Conservation (phyloP, 805 yeast genomes). For the Saturnispora hagleri region DNA sequence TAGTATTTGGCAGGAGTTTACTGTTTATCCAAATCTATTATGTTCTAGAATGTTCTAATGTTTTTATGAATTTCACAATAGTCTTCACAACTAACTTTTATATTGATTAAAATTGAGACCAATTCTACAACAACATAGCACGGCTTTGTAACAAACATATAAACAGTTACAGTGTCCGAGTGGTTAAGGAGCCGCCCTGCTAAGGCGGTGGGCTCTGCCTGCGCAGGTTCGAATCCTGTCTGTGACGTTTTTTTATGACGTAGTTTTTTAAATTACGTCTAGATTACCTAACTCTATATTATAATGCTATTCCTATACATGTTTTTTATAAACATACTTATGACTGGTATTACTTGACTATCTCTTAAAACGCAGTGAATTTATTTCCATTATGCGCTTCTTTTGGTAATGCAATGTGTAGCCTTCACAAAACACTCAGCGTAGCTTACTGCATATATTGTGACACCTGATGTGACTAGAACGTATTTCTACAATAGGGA, state of each 20-base stretch:
- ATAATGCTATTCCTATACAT: not conserved
- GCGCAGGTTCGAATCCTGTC: slow-evolving; percentile 99
- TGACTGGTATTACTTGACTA: not conserved
- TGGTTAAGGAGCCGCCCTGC: slow-evolving; percentile 74
- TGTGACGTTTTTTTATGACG: slow-evolving; percentile 63
- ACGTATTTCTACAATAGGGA: slow-evolving; percentile 14
- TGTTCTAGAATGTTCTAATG: too few relatives aligned
- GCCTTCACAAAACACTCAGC: not conserved
- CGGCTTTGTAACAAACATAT: too few relatives aligned
- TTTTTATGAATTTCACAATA: too few relatives aligned
- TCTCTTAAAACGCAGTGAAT: too few relatives aligned
- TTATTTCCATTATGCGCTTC: not conserved
- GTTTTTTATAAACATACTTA: not conserved
- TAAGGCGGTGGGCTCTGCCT: slow-evolving; percentile 84
- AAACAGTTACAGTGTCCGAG: slow-evolving; percentile 55
- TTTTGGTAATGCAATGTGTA: too few relatives aligned
- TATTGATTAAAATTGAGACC: too few relatives aligned
- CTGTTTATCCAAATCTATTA: too few relatives aligned
- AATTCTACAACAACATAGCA: too few relatives aligned
- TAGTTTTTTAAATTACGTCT: not conserved
- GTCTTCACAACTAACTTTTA: too few relatives aligned
- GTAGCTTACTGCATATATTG: not conserved
- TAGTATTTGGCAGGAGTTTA: too few relatives aligned
- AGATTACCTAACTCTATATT: not conserved
- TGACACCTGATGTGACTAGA: not conserved